Conservation (phyloP, 1,284 basidiomycete species). For the Schizophyllum amplum region DNA sequence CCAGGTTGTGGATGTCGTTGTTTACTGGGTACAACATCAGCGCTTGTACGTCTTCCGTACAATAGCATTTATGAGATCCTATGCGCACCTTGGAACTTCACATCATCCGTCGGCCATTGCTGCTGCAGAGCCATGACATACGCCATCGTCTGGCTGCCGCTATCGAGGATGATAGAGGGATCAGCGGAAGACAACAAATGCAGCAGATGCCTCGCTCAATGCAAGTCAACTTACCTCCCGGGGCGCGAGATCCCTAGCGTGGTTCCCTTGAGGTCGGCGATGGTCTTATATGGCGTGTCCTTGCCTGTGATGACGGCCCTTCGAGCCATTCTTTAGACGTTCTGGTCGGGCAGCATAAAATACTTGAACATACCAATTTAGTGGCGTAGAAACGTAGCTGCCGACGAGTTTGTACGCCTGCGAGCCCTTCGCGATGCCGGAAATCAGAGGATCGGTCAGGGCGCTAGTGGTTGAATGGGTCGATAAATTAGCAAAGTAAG, state of each 20-base stretch:
- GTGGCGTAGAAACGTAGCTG: conserved; percentile 83
- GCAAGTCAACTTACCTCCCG: conserved; percentile 71
- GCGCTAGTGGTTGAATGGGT: conserved; percentile 43
- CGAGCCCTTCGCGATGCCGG: conserved; percentile 86
- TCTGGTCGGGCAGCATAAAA: not conserved
- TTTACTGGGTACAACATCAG: conserved; percentile 50
- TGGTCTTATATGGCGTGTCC: conserved; percentile 61
- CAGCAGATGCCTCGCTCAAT: no score
- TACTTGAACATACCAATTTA: conserved; percentile 61
- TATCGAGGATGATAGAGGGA: conserved; percentile 18
- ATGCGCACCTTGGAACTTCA: conserved; percentile 66
- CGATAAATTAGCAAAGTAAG: conserved; percentile 3
- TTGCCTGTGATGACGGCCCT: conserved; percentile 93
- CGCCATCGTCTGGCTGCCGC: conserved; percentile 91
- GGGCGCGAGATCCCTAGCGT: conserved; percentile 86
- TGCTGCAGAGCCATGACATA: conserved; percentile 88
- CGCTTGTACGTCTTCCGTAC: not conserved
- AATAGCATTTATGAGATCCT: not conserved
- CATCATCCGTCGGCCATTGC: conserved; percentile 65
- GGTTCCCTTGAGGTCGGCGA: conserved; percentile 74
- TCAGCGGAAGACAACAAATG: not conserved
- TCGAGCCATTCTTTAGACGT: not conserved
- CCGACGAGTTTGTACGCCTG: conserved; percentile 87
- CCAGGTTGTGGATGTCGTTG: conserved; percentile 83
- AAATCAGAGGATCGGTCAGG: conserved; percentile 89